Evolutionary conservation across 305 asterid species (phyloP), one percentile per base, ranked within the genome.

Genomic region (Solanum hybrid): DNA sequence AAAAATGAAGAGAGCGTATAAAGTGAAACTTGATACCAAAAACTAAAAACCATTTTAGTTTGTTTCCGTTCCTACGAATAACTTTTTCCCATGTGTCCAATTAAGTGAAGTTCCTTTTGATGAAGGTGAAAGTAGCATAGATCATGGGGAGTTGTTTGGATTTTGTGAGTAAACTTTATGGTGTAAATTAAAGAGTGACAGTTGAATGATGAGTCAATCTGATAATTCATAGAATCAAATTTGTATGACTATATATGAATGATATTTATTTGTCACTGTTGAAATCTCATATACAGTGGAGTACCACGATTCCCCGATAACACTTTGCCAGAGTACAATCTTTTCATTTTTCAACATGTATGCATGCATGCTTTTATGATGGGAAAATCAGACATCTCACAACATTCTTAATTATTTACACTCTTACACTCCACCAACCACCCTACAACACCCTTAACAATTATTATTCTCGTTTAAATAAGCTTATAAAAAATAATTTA

Each of bases 221-320:
- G 91, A 91, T 85, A 86, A 89, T 92, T 87, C 88, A 90, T 79
- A 45, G 81, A 76, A 37, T 79, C 86, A 22, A 22, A 64, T 37
- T 38, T 79, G 7, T 37, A 37, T 92, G 92, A 88, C 75, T 91
- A 88, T 88, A 91, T 84, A 90, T 92, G 79, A 91, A 71, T 93
- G 85, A 90, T 89, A 92, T 92, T 90, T 88, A 89, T 91, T 89
- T 76, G 89, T 93, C 95, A 91, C 92, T 88, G 79, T 90, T 71
- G 90, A 90, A 91, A 92, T 90, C 92, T 93, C 87, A 90, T 92
- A 91, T 88, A 94, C 93, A 91, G 94, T 92, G 92, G 85, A 75
- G 71, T 89, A 78, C 89, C 92, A 92, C 90, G 90, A 86, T 91
- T 51, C 91, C 82, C 72, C 90, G 88, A n/a, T 29, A 38, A 89